phyloP scores from a whole-genome alignment of 495 filamentous ascomycete species.

The Neurospora sp. region DNA sequence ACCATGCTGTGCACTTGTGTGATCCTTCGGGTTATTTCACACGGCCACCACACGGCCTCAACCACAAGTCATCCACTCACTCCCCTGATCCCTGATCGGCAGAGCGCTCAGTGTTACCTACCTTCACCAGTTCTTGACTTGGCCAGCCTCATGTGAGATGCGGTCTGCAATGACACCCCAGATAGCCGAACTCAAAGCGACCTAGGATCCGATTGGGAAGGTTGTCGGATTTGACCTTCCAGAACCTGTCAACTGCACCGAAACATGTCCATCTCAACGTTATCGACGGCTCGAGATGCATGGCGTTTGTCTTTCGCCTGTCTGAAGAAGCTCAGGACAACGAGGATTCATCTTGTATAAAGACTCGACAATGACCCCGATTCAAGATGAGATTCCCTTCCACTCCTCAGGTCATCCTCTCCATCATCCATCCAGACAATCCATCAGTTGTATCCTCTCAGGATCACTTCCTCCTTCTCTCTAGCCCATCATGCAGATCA shows the following conservation, averaged over 20 bases:
- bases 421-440: neutral
- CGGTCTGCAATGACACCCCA: neutral
- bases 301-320: neutral
- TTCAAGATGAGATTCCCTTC: neutral
- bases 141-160: neutral
- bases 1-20: neutral
- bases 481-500: slow-evolving; percentile 28
- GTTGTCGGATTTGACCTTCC: slow-evolving; percentile 12
- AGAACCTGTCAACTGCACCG: slow-evolving; percentile 3
- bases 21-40: neutral
- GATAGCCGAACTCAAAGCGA: neutral
- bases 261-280: neutral
- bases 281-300: neutral
- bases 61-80: neutral
- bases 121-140: neutral
- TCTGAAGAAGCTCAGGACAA: neutral
- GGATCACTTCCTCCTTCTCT: neutral
- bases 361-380: neutral
- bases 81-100: neutral
- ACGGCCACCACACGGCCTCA: neutral
- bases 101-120: neutral
- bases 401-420: neutral
- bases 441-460: neutral
- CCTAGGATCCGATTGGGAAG: slow-evolving; percentile 16
- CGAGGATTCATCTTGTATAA: neutral